These are phyloP conservation scores for Erythrophleum ivorense DNA, from an alignment of 331 rosid species.

Conservation along the genomic window DNA sequence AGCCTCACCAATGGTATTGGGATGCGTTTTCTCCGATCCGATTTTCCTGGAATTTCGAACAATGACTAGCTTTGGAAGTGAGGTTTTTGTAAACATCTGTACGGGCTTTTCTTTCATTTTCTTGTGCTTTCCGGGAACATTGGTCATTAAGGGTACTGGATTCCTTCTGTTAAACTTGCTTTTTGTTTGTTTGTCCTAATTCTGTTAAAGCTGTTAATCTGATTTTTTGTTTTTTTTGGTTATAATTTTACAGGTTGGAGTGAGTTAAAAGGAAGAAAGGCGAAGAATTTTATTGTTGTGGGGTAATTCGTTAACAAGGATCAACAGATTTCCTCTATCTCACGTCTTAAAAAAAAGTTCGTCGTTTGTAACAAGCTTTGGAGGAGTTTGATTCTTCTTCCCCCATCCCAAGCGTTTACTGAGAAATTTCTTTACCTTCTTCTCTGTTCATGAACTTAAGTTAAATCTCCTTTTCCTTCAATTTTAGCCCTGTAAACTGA, in stretches of 20 bases:
- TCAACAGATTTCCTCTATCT: constrained; percentile 16
- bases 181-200: not conserved
- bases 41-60: too few species aligned
- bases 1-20: too few species aligned
- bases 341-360: constrained; percentile 20
- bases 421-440: not conserved
- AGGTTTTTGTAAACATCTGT: too few species aligned
- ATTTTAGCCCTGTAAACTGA: not conserved
- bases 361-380: not conserved
- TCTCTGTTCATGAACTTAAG: not conserved
- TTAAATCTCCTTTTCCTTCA: not conserved
- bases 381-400: constrained; percentile 21
- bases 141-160: too few species aligned
- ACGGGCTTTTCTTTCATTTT: too few species aligned
- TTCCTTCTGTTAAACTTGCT: not conserved
- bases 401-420: too few species aligned
- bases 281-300: not conserved
- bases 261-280: constrained; percentile 39
- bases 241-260: constrained; percentile 47
- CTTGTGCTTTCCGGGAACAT: too few species aligned
- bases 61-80: too few species aligned
- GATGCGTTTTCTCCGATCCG: too few species aligned
- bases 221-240: not conserved
- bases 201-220: not conserved
- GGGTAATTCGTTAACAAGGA: not conserved